Conservation (phyloP, 1,284 basidiomycete genomes). For the Leccinum solheimii region DNA sequence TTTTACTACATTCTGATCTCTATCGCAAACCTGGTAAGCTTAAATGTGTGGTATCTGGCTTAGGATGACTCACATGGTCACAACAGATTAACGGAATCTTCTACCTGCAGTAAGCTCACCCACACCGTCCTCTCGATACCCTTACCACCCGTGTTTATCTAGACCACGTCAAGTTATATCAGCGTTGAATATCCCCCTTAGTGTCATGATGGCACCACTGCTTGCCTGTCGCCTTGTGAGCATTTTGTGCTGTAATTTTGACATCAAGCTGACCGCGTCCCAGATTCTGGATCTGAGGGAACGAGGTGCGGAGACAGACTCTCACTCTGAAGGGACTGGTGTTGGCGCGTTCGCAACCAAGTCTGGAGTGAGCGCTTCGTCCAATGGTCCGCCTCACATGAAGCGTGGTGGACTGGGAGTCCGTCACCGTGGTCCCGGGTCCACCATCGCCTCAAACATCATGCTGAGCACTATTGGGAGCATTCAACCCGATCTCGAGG, state of each 20-base stretch:
- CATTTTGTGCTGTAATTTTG: not conserved
- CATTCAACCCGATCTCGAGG: slow-evolving; percentile 56
- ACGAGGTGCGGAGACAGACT: slow-evolving; percentile 71
- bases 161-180: slow-evolving; percentile 79
- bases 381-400: slow-evolving; percentile 44
- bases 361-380: slow-evolving; percentile 48
- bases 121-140: not conserved
- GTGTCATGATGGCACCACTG: slow-evolving; percentile 80
- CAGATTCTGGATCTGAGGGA: slow-evolving; percentile 76
- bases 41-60: not conserved
- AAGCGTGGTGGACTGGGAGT: slow-evolving; percentile 36
- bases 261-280: slow-evolving; percentile 2
- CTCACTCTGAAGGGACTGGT: slow-evolving; percentile 65
- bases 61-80: slow-evolving; percentile 6
- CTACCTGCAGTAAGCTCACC: slow-evolving; percentile 65
- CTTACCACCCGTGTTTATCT: slow-evolving; percentile 10
- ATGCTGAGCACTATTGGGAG: slow-evolving; percentile 69
- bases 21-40: slow-evolving; percentile 63
- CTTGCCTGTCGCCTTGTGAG: slow-evolving; percentile 72
- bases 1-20: slow-evolving; percentile 82
- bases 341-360: slow-evolving; percentile 62
- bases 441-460: slow-evolving; percentile 57
- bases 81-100: slow-evolving; percentile 72
- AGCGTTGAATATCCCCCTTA: slow-evolving; percentile 81
- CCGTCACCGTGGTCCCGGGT: slow-evolving; percentile 37